Evolutionary conservation across 208 protist genomes (phyloP), one percentile per base, ranked within the genome.

Genomic region (Porcisia hertigi): DNA sequence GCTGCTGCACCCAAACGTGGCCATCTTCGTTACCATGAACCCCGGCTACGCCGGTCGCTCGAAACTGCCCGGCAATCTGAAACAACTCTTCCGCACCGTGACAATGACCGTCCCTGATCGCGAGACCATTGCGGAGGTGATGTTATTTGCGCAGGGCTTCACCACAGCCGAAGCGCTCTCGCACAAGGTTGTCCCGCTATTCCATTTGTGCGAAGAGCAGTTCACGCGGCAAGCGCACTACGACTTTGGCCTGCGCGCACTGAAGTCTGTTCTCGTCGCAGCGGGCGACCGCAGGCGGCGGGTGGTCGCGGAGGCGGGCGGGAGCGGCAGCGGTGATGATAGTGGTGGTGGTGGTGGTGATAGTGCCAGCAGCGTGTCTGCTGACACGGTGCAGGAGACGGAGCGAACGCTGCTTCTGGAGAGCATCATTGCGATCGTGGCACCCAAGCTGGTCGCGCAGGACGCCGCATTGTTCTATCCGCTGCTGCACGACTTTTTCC

Each of bases 1-100:
- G 1, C 80, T 88, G 6, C 78, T 99, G 54, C 89, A 99, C 80
- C 76, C 87, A 59, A 92, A 96, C 78, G 98, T 99, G 58, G 99
- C 97, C 73, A 98, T 99, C 69, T 99, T 99, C 89, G 98, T 99
- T 64, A 99, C 99, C 8, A 99, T 99, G 98, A 99, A 99, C 85
- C 99, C 99, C 11, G 98, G 98, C 69, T 99, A 99, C 86, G 98
- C 99, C 6, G 99, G 99, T n/a, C 92, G 99, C 67, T 98, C 95
- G 53, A 98, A 99, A 75, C 82, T 99, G 57, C 99, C 99, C 16
- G 99, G 99, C 75, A 99, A 99, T 79, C 85, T 99, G 4, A 99
- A 99, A 91, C 95, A 99, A 89, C 92, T 99, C 39, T 99, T 99
- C 94, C 97, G 99, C 81, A 89, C 86, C 55, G 94, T 99, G 36